Percentiles rank a stretch among this genome's conserved stretches.
Conservation (phyloP, 2,329 filamentous ascomycete species). For the Exophiala spinifera region DNA sequence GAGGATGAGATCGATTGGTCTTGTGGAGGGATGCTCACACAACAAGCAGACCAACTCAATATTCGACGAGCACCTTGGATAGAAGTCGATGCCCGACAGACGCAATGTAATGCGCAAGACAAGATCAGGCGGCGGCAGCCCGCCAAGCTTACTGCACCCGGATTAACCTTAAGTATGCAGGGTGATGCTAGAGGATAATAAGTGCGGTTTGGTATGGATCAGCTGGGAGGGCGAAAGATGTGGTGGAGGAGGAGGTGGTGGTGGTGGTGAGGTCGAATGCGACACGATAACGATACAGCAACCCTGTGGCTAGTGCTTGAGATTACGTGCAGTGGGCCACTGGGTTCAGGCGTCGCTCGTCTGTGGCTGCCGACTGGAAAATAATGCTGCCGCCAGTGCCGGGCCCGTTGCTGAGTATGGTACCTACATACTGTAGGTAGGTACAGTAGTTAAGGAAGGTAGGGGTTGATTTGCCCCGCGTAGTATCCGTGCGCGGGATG, state of each 20-base stretch:
- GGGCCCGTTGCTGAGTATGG: not conserved
- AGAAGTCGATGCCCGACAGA: not conserved
- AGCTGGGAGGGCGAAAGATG: not conserved
- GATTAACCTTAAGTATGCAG: slow-evolving; percentile 1
- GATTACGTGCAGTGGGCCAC: not conserved
- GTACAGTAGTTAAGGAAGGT: too few species aligned
- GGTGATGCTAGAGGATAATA: not conserved
- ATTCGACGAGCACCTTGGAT: not conserved
- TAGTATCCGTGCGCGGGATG: not conserved
- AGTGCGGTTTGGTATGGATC: not conserved
- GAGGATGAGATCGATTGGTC: not conserved
- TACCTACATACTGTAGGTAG: too few species aligned
- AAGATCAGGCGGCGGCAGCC: slow-evolving; percentile 7
- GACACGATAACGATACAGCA: not conserved
- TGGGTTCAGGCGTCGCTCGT: too few species aligned
- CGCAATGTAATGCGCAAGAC: slow-evolving; percentile 10
- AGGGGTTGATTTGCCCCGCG: not conserved
- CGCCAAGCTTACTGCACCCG: slow-evolving; percentile 17
- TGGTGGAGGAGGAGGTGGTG: not conserved
- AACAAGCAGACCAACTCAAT: slow-evolving; percentile 10
- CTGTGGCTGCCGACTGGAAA: not conserved
- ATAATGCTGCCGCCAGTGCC: not conserved
- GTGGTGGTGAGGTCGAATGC: not conserved
- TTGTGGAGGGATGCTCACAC: slow-evolving; percentile 18
- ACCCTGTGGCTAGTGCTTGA: not conserved